These are phyloP conservation scores for Kewa caespitosa DNA, from an alignment of 179 eudicot species.

Conservation along the genomic window DNA sequence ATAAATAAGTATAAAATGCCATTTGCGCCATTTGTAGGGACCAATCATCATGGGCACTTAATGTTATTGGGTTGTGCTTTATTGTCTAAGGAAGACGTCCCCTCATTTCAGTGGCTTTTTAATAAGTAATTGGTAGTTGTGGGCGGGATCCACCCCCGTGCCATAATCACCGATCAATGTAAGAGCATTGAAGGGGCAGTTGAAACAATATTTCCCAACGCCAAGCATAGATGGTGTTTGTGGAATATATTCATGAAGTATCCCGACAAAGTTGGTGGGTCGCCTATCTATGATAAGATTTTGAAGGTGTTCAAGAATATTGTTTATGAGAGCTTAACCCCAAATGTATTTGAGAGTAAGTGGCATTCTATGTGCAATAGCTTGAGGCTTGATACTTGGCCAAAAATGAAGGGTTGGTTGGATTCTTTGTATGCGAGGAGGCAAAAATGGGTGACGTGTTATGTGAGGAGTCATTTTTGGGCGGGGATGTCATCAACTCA, in stretches of 20 bases:
- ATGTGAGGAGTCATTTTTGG: neutral
- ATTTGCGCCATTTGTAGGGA: conserved; percentile 12
- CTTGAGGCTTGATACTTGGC: neutral
- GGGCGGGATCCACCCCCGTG: neutral
- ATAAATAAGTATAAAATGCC: neutral
- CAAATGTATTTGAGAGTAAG: neutral
- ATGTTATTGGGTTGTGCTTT: conserved; percentile 9
- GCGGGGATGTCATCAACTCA: neutral
- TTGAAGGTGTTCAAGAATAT: neutral
- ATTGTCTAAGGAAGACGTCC: neutral
- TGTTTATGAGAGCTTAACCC: neutral
- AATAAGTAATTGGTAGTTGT: neutral
- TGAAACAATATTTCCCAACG: neutral
- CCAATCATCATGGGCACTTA: conserved; percentile 6
- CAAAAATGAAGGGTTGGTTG: neutral
- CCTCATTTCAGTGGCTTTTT: conserved; percentile 7
- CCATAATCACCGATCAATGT: neutral
- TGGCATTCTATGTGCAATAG: neutral
- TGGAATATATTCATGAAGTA: neutral
- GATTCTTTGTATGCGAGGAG: neutral
- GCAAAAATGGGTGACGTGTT: neutral
- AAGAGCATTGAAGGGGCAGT: neutral
- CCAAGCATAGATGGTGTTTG: conserved; percentile 7
- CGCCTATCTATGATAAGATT: neutral
- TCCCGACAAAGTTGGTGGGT: neutral